Percentiles rank a stretch among this genome's conserved stretches.
Conservation (phyloP, 257 asterid species). For the Marsdenia floribunda region DNA sequence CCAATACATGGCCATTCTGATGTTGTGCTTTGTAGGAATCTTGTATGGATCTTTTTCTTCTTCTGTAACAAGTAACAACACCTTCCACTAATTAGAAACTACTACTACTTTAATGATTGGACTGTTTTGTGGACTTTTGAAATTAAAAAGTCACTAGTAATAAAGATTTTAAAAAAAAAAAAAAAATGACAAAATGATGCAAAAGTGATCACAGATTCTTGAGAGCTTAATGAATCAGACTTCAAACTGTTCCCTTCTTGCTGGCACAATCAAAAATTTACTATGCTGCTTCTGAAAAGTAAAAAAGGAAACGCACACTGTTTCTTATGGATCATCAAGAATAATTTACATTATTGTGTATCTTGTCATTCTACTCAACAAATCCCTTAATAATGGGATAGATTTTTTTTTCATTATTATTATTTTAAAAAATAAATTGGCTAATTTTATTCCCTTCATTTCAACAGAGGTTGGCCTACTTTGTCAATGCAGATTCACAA, state of each 20-base stretch:
- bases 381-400: not conserved
- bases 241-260: not conserved
- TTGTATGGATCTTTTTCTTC: constrained; percentile 76
- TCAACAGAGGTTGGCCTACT: not conserved
- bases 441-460: not conserved
- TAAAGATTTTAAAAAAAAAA: not conserved
- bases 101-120: not conserved
- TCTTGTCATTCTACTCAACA: not conserved
- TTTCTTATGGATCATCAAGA: constrained; percentile 1
- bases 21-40: constrained; percentile 85
- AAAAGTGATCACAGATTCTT: too few species aligned
- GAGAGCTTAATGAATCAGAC: not conserved
- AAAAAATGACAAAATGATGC: too few species aligned
- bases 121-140: too few species aligned
- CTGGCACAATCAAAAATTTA: not conserved
- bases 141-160: too few species aligned
- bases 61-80: constrained; percentile 39
- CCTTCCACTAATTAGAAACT: constrained; percentile 25
- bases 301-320: not conserved
- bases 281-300: not conserved
- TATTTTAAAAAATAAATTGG: too few species aligned
- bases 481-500: not conserved
- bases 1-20: constrained; percentile 92
- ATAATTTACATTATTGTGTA: not conserved
- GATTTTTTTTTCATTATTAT: not conserved